Evolutionary conservation across 2,329 filamentous ascomycete genomes (phyloP).

Genomic region (Diaporthe ampelina): DNA sequence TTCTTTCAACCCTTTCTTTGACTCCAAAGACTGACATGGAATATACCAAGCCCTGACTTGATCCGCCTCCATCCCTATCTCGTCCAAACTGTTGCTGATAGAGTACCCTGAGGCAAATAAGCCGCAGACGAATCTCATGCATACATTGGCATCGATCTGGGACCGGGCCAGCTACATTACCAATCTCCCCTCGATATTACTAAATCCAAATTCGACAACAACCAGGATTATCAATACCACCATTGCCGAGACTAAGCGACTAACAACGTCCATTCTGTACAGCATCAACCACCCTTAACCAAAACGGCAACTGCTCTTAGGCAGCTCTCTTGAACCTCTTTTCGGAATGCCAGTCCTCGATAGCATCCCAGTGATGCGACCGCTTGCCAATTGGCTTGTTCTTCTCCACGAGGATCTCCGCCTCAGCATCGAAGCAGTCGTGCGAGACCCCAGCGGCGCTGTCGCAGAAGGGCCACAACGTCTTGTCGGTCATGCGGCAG

Average conservation of each 20-base stretch:
- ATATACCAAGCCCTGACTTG: no score
- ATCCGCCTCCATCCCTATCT: not conserved
- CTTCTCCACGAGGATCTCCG: not conserved
- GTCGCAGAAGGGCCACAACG: conserved; percentile 34
- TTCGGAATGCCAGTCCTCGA: conserved; percentile 24
- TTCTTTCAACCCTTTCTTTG: not conserved
- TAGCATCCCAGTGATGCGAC: conserved; percentile 5
- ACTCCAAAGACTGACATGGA: not conserved
- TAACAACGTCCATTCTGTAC: not conserved
- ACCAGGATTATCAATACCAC: not conserved
- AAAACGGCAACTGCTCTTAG: not conserved
- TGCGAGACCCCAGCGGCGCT: not conserved
- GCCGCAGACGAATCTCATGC: not conserved
- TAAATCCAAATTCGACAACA: not conserved
- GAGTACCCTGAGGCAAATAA: not conserved
- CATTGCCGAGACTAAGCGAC: not conserved
- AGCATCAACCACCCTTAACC: not conserved
- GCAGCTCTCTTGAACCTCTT: not conserved
- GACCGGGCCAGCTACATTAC: not conserved
- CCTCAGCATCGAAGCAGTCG: conserved; percentile 22
- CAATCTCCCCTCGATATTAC: not conserved
- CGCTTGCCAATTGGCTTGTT: not conserved
- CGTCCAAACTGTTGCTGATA: not conserved
- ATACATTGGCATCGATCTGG: not conserved
- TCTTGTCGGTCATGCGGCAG: conserved; percentile 34